Conservation (phyloP, 2,329 filamentous ascomycete species). For the Thielaviopsis ethacetica region DNA sequence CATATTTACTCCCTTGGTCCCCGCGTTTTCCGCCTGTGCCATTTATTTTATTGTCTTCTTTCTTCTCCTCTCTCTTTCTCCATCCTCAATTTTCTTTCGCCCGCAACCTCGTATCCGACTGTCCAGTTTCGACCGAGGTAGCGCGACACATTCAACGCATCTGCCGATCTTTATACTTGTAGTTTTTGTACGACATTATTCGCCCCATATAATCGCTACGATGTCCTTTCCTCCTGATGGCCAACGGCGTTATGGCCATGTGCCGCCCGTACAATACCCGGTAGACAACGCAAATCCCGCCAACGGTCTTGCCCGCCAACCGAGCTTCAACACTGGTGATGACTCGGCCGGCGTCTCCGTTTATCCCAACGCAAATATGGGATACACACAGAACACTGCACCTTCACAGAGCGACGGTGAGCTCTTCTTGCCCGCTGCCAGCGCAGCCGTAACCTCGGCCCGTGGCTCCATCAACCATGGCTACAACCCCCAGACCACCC, state of each 20-base stretch:
- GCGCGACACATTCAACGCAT: background rate
- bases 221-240: conserved; percentile 51
- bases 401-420: conserved; percentile 4
- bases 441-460: conserved; percentile 9
- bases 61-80: background rate
- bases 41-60: background rate
- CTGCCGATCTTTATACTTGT: background rate
- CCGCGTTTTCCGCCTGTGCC: background rate
- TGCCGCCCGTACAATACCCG: conserved; percentile 49
- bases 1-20: background rate
- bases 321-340: conserved; percentile 64
- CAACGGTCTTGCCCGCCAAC: conserved; percentile 33
- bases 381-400: conserved; percentile 10
- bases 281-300: conserved; percentile 20
- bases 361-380: background rate
- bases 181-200: background rate
- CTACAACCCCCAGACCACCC: conserved; percentile 9
- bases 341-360: conserved; percentile 32
- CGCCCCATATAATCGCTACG: conserved; percentile 8
- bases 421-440: conserved; percentile 9
- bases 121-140: background rate
- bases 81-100: background rate
- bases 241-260: conserved; percentile 47
- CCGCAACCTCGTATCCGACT: background rate
- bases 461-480: conserved; percentile 14